A percentile compares a stretch with the other conserved stretches of the same genome.
Conservation (phyloP, 495 filamentous ascomycete species). For the Annulohypoxylon bovei region DNA sequence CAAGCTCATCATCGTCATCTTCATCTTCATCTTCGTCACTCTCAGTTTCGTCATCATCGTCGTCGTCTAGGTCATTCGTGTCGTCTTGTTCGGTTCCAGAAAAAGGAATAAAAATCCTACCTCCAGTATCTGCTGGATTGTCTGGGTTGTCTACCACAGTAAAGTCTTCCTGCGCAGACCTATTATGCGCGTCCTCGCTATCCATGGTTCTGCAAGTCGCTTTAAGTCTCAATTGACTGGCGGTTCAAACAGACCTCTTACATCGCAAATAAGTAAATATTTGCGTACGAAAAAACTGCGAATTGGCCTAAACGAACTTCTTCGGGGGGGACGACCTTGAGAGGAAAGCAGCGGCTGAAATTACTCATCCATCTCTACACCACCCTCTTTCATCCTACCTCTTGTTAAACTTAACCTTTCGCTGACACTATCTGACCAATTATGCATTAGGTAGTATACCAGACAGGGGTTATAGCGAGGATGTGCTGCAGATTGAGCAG, state of each 20-base stretch:
- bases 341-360: neutral
- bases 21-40: slow-evolving; percentile 7
- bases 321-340: neutral
- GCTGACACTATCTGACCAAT: neutral
- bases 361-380: neutral
- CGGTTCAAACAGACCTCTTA: neutral
- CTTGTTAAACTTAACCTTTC: neutral
- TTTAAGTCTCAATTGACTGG: neutral
- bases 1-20: slow-evolving; percentile 5
- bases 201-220: neutral
- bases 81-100: slow-evolving; percentile 6
- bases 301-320: neutral
- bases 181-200: neutral
- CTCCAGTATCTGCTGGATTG: neutral
- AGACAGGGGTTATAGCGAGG: neutral
- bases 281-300: neutral
- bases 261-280: neutral
- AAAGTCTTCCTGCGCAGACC: slow-evolving; percentile 6
- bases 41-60: slow-evolving; percentile 2
- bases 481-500: neutral
- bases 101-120: slow-evolving; percentile 6
- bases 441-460: neutral
- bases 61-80: neutral
- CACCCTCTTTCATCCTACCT: neutral
- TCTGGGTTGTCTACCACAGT: slow-evolving; percentile 9